Percentiles rank a stretch among this genome's conserved stretches.
Conservation (phyloP, 148 eudicot genomes). For the Arbutus unedo region DNA sequence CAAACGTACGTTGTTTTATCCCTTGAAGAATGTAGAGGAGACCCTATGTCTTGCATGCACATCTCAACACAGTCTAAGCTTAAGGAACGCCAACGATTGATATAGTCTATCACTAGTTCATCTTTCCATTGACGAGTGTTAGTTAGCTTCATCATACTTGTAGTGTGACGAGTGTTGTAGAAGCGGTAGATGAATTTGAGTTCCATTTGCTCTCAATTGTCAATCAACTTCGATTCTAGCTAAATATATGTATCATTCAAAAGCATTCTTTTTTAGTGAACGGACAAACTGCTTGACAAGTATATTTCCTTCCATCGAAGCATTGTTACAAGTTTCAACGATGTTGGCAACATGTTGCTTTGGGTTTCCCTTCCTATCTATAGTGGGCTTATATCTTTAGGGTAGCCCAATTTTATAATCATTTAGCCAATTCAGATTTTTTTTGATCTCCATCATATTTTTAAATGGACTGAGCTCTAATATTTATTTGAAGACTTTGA, state of each 20-base stretch:
- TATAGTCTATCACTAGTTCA: neutral
- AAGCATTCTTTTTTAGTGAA: neutral
- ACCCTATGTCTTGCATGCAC: constrained; percentile 3
- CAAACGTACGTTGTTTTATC: neutral
- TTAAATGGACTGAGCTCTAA: no score
- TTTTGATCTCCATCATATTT: no score
- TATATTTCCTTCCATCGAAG: neutral
- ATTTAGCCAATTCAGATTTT: no score
- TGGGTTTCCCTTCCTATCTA: neutral
- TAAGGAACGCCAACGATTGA: neutral
- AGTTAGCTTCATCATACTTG: neutral
- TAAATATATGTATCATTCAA: neutral
- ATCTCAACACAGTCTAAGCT: neutral
- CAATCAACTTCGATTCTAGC: neutral
- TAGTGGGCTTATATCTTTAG: no score
- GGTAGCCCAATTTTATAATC: no score
- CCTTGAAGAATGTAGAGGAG: neutral
- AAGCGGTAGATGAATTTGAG: neutral
- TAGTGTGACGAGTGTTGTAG: neutral
- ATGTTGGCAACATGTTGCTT: neutral
- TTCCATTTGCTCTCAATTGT: neutral
- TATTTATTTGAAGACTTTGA: no score
- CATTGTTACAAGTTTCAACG: neutral
- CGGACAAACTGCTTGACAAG: neutral
- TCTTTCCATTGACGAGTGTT: neutral